A percentile compares a stretch with the other conserved stretches of the same genome.
phyloP scores from a whole-genome alignment of 352 stramenopile genomes.

The Phytopythium mirpurense region DNA sequence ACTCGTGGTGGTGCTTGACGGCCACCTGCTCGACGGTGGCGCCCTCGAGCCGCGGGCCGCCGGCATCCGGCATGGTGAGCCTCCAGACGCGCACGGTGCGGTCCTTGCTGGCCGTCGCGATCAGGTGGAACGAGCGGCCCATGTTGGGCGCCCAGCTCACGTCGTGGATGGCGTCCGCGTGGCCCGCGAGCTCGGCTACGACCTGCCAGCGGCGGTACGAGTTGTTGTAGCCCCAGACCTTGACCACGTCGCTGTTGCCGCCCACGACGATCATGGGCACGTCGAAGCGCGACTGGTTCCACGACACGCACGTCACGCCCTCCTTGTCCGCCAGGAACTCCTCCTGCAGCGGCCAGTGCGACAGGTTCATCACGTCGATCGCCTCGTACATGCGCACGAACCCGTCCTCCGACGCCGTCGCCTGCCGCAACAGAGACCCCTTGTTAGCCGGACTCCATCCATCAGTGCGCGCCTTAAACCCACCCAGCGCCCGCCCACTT shows the following conservation, averaged over 20 bases:
- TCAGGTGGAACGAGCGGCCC: slow-evolving; percentile 89
- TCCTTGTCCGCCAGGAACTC: slow-evolving; percentile 81
- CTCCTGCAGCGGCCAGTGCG: slow-evolving; percentile 91
- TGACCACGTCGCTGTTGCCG: slow-evolving; percentile 82
- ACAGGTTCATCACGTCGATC: slow-evolving; percentile 94
- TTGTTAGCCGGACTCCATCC: slow-evolving; percentile 4
- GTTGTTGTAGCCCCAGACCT: slow-evolving; percentile 92
- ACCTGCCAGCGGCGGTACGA: slow-evolving; percentile 82
- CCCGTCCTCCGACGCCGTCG: slow-evolving; percentile 92
- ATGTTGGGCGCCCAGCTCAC: slow-evolving; percentile 96
- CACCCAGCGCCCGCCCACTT: slow-evolving; percentile 5
- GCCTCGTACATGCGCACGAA: slow-evolving; percentile 95
- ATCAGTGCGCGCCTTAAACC: neutral
- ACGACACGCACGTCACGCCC: slow-evolving; percentile 91
- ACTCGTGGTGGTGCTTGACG: slow-evolving; percentile 81
- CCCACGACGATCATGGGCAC: slow-evolving; percentile 93
- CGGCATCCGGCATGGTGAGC: slow-evolving; percentile 65
- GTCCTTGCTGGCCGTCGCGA: slow-evolving; percentile 92
- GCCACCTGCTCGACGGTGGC: slow-evolving; percentile 70
- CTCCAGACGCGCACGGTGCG: slow-evolving; percentile 86
- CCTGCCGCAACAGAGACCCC: slow-evolving; percentile 22
- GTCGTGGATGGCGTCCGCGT: slow-evolving; percentile 91
- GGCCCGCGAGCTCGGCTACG: slow-evolving; percentile 74
- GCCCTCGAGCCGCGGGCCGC: slow-evolving; percentile 32
- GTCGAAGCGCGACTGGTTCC: slow-evolving; percentile 94